Evolutionary conservation across 768 basidiomycete species (phyloP), one percentile per base, ranked within the genome.

Genomic region (Collybia sp.): DNA sequence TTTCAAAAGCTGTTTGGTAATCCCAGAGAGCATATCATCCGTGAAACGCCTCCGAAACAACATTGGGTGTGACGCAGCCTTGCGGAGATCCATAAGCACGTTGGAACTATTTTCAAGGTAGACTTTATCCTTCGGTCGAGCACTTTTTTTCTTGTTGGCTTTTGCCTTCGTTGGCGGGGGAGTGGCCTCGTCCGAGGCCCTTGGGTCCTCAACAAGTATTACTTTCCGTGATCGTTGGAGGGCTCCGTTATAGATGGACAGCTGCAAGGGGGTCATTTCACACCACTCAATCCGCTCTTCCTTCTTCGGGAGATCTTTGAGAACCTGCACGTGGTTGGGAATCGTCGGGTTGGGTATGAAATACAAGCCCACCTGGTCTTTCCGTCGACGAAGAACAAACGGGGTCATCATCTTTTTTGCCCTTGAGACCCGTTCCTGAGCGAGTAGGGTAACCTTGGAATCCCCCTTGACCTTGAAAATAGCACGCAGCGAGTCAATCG

Each of bases 351-450:
- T 11, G 17, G 15, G 30, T 15, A 39, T 34, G 15, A 38, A 11
- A 36, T 19, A 40, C 30, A 20, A 13, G 17, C 50, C 41, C 56
- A 82, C 89, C 70, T 96, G 93, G 57, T 94, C 93, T 67, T 99
- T 99, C 56, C 94, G 80, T 48, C 96, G 80, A n/a, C 96, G 86
- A 15, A 99, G 74, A 17, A 98, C 94, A 62, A 99, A 99, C 0
- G 96, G 96, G 6, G 93, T 96, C 88, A 99, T 93, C 93, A 99
- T 97, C 63, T 92, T 93, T 69, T 97, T 95, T 5, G 96, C 96
- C 51, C 94, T 72, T 15, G 90, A 92, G 17, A 97, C 89, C 42
- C 96, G 88, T 61, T 94, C 88, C 58, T 91, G 86, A 3, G 95
- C 90, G 18, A 98, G 83, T 17, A 97, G 65, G 19, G 89, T 87